phyloP scores from a whole-genome alignment of 2,329 filamentous ascomycete genomes.

The Colletotrichum filicis region DNA sequence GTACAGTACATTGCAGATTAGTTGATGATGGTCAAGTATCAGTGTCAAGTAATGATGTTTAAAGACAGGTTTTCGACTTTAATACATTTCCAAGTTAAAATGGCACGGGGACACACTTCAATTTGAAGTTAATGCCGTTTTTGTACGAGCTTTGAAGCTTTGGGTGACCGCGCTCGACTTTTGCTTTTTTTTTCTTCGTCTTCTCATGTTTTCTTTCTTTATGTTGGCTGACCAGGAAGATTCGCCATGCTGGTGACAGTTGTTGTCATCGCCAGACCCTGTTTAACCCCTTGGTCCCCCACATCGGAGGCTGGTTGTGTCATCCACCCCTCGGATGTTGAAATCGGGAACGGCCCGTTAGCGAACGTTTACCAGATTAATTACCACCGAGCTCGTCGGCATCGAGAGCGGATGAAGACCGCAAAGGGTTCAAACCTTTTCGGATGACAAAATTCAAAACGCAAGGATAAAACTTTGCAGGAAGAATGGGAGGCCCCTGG shows the following conservation, averaged over 20 bases:
- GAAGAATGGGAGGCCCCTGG: not conserved
- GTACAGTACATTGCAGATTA: no score
- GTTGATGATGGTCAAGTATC: no score
- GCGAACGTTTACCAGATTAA: not conserved
- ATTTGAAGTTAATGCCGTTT: no score
- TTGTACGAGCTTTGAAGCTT: no score
- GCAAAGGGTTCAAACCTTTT: not conserved
- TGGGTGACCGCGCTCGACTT: no score
- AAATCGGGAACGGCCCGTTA: constrained; percentile 21
- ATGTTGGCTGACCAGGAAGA: not conserved
- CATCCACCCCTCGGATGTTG: constrained; percentile 24
- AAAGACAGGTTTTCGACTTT: no score
- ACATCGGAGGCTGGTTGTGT: constrained; percentile 7
- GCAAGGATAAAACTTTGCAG: no score
- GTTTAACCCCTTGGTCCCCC: not conserved
- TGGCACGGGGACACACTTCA: not conserved
- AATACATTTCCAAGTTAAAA: not conserved
- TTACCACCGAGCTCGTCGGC: not conserved
- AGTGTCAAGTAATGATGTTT: no score
- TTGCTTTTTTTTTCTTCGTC: not conserved
- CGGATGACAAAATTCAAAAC: not conserved
- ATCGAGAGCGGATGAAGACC: not conserved
- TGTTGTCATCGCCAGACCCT: constrained; percentile 29
- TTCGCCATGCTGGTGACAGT: constrained; percentile 16
- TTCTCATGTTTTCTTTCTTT: not conserved